These are phyloP conservation scores for Ophiostoma himal-ulmi DNA, from an alignment of 2,329 filamentous ascomycete genomes.

Conservation along the genomic window DNA sequence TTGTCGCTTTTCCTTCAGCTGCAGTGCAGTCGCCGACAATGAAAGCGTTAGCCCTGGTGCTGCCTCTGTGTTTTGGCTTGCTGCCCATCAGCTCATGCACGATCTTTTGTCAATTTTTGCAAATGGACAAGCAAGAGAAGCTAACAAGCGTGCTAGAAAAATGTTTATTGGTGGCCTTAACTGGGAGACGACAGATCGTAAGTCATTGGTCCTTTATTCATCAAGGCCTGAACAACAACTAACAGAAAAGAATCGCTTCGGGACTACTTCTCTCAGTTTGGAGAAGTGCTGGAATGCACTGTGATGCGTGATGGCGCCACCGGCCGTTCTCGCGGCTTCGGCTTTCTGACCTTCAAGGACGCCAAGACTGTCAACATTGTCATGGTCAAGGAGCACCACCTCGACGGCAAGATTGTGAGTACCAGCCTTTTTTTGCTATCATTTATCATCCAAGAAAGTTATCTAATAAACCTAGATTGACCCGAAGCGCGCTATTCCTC, in stretches of 20 bases:
- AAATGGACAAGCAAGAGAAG: neutral
- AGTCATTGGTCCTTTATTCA: neutral
- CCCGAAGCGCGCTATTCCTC: slow-evolving; percentile 91
- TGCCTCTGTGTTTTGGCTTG: neutral
- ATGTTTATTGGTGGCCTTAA: slow-evolving; percentile 99
- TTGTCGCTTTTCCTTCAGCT: neutral
- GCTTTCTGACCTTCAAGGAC: slow-evolving; percentile 96
- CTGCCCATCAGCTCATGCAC: neutral
- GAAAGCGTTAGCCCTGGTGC: neutral
- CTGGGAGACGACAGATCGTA: slow-evolving; percentile 77
- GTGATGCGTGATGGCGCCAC: slow-evolving; percentile 98
- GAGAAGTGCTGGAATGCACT: slow-evolving; percentile 94
- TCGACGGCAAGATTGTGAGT: slow-evolving; percentile 96
- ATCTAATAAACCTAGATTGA: slow-evolving; percentile 63
- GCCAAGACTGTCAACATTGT: slow-evolving; percentile 97
- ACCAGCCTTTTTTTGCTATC: neutral
- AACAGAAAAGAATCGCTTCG: slow-evolving; percentile 74
- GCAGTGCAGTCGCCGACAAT: neutral
- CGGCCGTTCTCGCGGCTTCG: slow-evolving; percentile 89
- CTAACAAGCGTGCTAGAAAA: slow-evolving; percentile 57
- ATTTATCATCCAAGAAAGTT: neutral
- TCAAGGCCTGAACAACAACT: neutral
- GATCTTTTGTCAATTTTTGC: neutral
- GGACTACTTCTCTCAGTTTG: slow-evolving; percentile 96
- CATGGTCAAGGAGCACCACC: slow-evolving; percentile 98